Base-by-base conservation (phyloP, 2,329 filamentous ascomycete species). In the Cladosporium sp. region DNA sequence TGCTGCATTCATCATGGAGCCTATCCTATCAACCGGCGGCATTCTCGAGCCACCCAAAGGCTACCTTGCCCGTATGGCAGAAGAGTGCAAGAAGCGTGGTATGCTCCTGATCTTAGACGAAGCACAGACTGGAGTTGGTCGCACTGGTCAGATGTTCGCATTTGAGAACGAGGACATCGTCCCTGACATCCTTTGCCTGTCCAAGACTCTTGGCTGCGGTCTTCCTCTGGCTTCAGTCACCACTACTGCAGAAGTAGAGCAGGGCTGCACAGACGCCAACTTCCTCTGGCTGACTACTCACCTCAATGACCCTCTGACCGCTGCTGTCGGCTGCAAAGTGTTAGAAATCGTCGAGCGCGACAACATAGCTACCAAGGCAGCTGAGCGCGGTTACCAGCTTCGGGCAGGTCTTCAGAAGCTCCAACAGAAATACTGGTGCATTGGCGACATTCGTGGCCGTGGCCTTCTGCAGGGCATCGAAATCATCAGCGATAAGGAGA, bases 1-100 rank as follows among this genome's bases (percentile, higher is more conserved):
- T 0, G 85, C 85, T 0, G 85, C 85, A 0, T 80, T 84, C 34
- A 83, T 88, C 57, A 70, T 87, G 51, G 84, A 88, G 65, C 82
- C 82, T 0, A 85, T 87, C 37, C 75, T 84, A 0, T 81, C 78
- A 0, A 81, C 80, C 15, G 84, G 81, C 0, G 85, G 85, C 2
- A 61, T 61, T n/a, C 56, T 61, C 34, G 59, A 50, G 49, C 59
- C 50, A 3, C 59, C 59, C 8, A 51, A 54, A 30, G 59, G 59
- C 30, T 61, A 59, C 42, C 37, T 61, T 9, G 30, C 28, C 12
- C 56, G 50, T 6, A 51, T 61, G 56, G 45, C 22, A 14, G 42
- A 28, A 38, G 56, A 73, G 34, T 74, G 73, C 55, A 63, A 67
- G 22, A 64, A 63, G 30, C 64, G 71, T 25, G 62, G 62, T 3